Base-by-base conservation (phyloP, 2,329 filamentous ascomycete genomes). In the Aspergillus melleus region DNA sequence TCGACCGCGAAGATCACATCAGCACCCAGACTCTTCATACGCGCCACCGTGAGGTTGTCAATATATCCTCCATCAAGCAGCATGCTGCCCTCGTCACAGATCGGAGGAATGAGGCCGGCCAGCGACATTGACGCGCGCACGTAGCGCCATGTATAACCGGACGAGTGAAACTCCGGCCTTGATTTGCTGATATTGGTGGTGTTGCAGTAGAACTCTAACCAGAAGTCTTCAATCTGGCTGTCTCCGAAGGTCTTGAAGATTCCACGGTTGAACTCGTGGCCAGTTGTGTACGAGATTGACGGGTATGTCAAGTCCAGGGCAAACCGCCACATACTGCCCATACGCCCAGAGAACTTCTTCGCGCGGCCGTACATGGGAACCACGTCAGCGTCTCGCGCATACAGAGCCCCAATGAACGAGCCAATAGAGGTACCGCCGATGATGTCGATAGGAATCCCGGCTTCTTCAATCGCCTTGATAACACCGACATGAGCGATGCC, bases 281-380 rank as follows among this genome's bases (percentile, higher is more conserved):
- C 95, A 0, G 95, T 99, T 0, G 96, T 99, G 77, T 99, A 99
- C 1, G 94, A 96, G 8, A 91, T 92, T 6, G 94, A 95, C 0
- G 95, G 95, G 74, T 99, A 99, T 0, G 95, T 99, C 68, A 99
- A 77, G 72, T 99, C 95, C 2, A 99, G 82, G 1, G 93, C 93
- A 74, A 99, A 97, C n/a, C 95, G 88, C 95, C 95, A 99, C 79
- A 98, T 91, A 76, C 94, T 98, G 49, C 91, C 92, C 96, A 99
- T 99, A n/a, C 96, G 90, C 4, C 95, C 93, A 0, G 95, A 87
- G 74, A 99, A 99, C 74, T 97, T 97, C 84, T 99, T 99, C 14
- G 92, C 92, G 50, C 96, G 86, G 0, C 95, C 95, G 70, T 96
- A 96, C 85, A 98, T 96, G 12, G 95, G 95, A 4, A 99, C 94